phyloP scores from a whole-genome alignment of 1,284 basidiomycete species.

The Ganoderma sinense region DNA sequence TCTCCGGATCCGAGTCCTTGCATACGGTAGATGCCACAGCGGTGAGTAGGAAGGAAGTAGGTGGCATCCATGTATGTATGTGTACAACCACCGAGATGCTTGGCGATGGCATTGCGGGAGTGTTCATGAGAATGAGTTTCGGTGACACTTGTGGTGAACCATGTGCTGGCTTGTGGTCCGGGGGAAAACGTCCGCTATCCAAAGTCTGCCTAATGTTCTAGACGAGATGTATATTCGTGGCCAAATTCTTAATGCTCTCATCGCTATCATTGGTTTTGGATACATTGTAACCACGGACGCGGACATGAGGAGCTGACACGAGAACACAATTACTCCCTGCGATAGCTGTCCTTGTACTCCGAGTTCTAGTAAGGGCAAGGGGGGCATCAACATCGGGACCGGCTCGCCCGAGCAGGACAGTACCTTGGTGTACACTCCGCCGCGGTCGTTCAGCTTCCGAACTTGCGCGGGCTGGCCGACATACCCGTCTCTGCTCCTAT shows the following conservation, averaged over 20 bases:
- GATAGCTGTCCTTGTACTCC: conserved; percentile 28
- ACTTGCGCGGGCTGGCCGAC: conserved; percentile 20
- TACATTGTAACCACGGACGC: background rate
- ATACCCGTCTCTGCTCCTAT: conserved; percentile 10
- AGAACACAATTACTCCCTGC: conserved; percentile 14
- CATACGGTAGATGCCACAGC: background rate
- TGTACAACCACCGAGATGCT: background rate
- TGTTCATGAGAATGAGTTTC: background rate
- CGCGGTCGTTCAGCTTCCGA: conserved; percentile 24
- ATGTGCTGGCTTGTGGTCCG: too few relatives aligned
- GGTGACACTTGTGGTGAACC: background rate
- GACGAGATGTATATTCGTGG: too few relatives aligned
- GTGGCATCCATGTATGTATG: background rate
- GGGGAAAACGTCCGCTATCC: too few relatives aligned
- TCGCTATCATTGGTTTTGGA: too few relatives aligned
- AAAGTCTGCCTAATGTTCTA: too few relatives aligned
- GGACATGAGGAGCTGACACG: background rate
- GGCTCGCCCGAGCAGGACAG: background rate
- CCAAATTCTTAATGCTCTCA: too few relatives aligned
- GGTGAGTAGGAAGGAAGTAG: background rate
- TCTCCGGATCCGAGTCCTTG: background rate
- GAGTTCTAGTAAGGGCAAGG: conserved; percentile 26
- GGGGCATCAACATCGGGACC: background rate
- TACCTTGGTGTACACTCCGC: conserved; percentile 29
- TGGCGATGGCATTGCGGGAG: background rate